phyloP scores from a whole-genome alignment of 257 asterid genomes.

The Penstemon davidsonii region DNA sequence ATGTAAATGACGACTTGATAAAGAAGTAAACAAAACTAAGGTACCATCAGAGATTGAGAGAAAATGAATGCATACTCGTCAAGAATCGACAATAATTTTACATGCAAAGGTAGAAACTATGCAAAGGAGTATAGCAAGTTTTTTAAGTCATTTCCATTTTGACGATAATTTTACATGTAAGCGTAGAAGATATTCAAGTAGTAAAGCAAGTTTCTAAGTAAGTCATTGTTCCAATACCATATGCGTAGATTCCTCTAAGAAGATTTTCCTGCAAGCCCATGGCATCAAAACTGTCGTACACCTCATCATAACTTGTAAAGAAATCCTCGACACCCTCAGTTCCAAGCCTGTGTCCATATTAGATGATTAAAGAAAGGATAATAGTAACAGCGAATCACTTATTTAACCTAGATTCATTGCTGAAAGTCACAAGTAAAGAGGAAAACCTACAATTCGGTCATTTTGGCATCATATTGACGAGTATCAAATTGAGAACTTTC shows the following conservation, averaged over 20 bases:
- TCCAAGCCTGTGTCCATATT: slow-evolving; percentile 42
- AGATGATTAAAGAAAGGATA: slow-evolving; percentile 2
- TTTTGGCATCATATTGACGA: slow-evolving; percentile 43
- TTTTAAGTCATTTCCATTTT: background rate
- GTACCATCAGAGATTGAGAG: background rate
- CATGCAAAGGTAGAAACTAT: background rate
- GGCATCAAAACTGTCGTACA: slow-evolving; percentile 56
- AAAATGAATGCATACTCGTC: background rate
- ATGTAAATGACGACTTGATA: background rate
- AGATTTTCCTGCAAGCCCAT: slow-evolving; percentile 64
- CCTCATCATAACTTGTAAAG: slow-evolving; percentile 61
- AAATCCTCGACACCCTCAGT: slow-evolving; percentile 46
- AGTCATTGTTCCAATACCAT: slow-evolving; percentile 37
- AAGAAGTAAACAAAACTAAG: background rate
- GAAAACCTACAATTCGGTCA: slow-evolving; percentile 44
- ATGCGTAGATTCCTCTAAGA: slow-evolving; percentile 64
- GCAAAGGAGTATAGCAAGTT: background rate
- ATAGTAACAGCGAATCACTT: background rate
- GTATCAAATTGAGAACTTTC: slow-evolving; percentile 57
- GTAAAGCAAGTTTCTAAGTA: background rate
- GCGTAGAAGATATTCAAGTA: background rate
- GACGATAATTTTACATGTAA: no score
- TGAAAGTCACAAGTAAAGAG: background rate
- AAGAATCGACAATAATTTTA: background rate
- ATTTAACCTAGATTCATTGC: slow-evolving; percentile 1